phyloP scores from a whole-genome alignment of 148 eudicot genomes.

The Silene latifolia region DNA sequence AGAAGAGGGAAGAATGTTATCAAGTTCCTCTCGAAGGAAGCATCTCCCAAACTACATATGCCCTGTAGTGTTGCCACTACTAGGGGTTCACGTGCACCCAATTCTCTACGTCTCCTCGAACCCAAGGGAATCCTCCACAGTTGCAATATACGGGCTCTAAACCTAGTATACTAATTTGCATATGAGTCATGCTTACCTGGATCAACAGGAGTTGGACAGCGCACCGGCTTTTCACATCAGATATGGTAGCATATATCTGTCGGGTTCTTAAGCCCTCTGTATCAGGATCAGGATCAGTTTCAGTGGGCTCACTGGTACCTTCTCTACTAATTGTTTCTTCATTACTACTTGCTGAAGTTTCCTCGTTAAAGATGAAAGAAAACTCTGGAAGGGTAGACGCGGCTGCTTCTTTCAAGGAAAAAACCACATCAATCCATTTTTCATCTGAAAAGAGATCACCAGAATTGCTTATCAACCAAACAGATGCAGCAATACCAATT shows the following conservation, averaged over 20 bases:
- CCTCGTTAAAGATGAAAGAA: slow-evolving; percentile 47
- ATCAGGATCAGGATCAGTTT: slow-evolving; percentile 43
- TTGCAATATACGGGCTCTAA: background rate
- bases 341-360: slow-evolving; percentile 33
- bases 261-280: slow-evolving; percentile 45
- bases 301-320: slow-evolving; percentile 42
- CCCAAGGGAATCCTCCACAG: slow-evolving; percentile 74
- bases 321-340: slow-evolving; percentile 43
- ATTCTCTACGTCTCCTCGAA: slow-evolving; percentile 69
- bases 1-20: slow-evolving; percentile 66
- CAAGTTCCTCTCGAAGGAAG: slow-evolving; percentile 67
- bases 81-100: slow-evolving; percentile 78
- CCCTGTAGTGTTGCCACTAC: slow-evolving; percentile 82
- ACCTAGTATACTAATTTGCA: no score
- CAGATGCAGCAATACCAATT: slow-evolving; percentile 95
- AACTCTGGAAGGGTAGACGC: slow-evolving; percentile 83
- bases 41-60: slow-evolving; percentile 56
- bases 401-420: slow-evolving; percentile 79
- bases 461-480: slow-evolving; percentile 91
- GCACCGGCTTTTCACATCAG: slow-evolving; percentile 78
- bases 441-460: slow-evolving; percentile 85
- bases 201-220: slow-evolving; percentile 90
- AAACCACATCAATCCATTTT: slow-evolving; percentile 92
- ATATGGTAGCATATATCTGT: slow-evolving; percentile 54
- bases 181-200: slow-evolving; percentile 51